Conservation (phyloP, 257 asterid species). For the Parsonsia alboflavescens region DNA sequence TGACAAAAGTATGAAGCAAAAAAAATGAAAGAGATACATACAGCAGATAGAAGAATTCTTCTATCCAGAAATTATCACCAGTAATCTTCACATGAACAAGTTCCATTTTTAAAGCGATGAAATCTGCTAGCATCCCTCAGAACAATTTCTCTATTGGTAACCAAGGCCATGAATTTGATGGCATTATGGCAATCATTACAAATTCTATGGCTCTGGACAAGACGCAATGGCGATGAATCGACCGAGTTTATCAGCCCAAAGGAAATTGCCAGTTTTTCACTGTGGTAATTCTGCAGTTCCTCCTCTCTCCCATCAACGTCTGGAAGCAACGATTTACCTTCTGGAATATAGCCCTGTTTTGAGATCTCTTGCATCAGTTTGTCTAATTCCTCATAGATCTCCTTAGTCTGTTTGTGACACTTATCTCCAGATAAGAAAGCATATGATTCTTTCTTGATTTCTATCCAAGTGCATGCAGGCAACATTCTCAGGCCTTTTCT, state of each 20-base stretch:
- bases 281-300: slow-evolving; percentile 43
- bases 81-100: slow-evolving; percentile 80
- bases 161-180: slow-evolving; percentile 51
- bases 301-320: slow-evolving; percentile 71
- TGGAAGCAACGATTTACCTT: slow-evolving; percentile 53
- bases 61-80: background rate
- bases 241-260: slow-evolving; percentile 72
- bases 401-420: slow-evolving; percentile 41
- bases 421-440: slow-evolving; percentile 64
- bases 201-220: slow-evolving; percentile 78
- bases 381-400: slow-evolving; percentile 49
- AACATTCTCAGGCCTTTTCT: slow-evolving; percentile 60
- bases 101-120: slow-evolving; percentile 61
- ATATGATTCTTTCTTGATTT: slow-evolving; percentile 58
- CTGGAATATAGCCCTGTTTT: slow-evolving; percentile 38
- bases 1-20: background rate
- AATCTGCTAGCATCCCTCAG: slow-evolving; percentile 79
- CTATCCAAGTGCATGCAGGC: slow-evolving; percentile 83
- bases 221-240: slow-evolving; percentile 59
- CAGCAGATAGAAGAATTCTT: background rate
- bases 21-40: background rate
- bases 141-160: slow-evolving; percentile 50
- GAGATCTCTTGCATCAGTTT: slow-evolving; percentile 43
- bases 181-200: slow-evolving; percentile 73
- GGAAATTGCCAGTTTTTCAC: slow-evolving; percentile 85